phyloP scores from a whole-genome alignment of 805 yeast genomes.

The Metschnikowia peoriensis region DNA sequence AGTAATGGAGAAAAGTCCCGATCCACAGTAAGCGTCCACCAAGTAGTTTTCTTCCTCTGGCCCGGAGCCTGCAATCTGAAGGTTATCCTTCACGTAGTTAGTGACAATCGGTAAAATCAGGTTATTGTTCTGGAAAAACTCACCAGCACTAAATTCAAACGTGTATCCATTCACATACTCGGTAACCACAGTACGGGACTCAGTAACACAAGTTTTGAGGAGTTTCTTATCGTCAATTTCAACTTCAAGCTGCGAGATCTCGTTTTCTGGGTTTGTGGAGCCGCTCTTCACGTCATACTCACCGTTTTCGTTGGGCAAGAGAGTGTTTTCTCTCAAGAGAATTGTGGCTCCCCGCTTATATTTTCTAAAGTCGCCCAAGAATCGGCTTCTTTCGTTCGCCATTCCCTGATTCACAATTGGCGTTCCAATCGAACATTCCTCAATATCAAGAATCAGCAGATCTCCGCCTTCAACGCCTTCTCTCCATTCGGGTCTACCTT shows the following conservation, averaged over 20 bases:
- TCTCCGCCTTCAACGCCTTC: slow-evolving; percentile 53
- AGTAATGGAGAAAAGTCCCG: slow-evolving; percentile 88
- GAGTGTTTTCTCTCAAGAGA: slow-evolving; percentile 75
- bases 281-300: slow-evolving; percentile 33
- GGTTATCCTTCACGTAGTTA: slow-evolving; percentile 70
- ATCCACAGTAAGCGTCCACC: slow-evolving; percentile 96
- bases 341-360: slow-evolving; percentile 83
- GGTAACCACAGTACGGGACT: slow-evolving; percentile 72
- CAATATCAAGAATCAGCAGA: slow-evolving; percentile 76
- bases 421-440: slow-evolving; percentile 91
- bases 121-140: slow-evolving; percentile 91
- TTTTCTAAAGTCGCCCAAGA: slow-evolving; percentile 45
- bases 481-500: slow-evolving; percentile 77
- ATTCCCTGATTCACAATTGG: slow-evolving; percentile 71
- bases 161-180: slow-evolving; percentile 73
- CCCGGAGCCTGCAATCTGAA: slow-evolving; percentile 40
- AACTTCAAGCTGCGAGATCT: slow-evolving; percentile 24
- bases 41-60: slow-evolving; percentile 50
- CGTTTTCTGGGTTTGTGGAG: slow-evolving; percentile 41
- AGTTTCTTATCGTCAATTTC: slow-evolving; percentile 28
- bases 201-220: slow-evolving; percentile 73
- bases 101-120: slow-evolving; percentile 85
- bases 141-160: slow-evolving; percentile 91
- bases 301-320: slow-evolving; percentile 30
- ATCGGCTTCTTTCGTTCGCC: slow-evolving; percentile 59